phyloP scores from a whole-genome alignment of 2,329 filamentous ascomycete genomes.

The Microascus cirrosus region DNA sequence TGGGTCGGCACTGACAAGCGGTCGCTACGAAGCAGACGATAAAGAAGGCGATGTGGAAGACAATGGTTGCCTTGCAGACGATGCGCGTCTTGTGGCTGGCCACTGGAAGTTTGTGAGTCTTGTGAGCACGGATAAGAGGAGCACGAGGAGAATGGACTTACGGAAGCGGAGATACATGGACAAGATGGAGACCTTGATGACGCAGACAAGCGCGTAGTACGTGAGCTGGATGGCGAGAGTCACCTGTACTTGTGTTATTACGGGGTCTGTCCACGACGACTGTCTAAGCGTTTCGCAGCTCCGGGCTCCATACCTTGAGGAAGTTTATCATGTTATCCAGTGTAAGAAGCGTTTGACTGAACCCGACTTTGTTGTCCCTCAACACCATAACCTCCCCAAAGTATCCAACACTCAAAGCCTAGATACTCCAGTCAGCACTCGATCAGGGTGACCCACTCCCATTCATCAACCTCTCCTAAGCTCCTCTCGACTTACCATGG shows the following conservation, averaged over 20 bases:
- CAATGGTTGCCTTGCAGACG: constrained; percentile 22
- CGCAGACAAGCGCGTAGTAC: constrained; percentile 26
- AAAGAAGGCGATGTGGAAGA: constrained; percentile 25
- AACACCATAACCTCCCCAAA: constrained; percentile 10
- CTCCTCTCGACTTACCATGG: constrained; percentile 6
- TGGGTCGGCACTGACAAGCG: constrained; percentile 27
- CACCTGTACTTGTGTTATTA: constrained; percentile 10
- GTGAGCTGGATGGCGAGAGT: constrained; percentile 25
- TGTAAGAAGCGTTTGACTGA: constrained; percentile 8
- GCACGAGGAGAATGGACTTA: constrained; percentile 14
- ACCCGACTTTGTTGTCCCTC: constrained; percentile 12
- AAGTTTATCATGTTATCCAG: constrained; percentile 10
- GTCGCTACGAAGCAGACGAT: constrained; percentile 25
- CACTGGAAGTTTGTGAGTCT: constrained; percentile 5
- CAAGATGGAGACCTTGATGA: constrained; percentile 31
- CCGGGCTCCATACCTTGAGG: constrained; percentile 6
- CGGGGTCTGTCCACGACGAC: not conserved
- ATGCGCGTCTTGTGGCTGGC: constrained; percentile 14
- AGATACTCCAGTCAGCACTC: not conserved
- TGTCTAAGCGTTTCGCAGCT: not conserved
- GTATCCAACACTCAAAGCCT: constrained; percentile 7
- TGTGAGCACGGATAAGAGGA: not conserved
- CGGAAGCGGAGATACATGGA: constrained; percentile 33
- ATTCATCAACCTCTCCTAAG: not conserved
- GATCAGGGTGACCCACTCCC: not conserved